Evolutionary conservation across 2,329 filamentous ascomycete species (phyloP), one percentile per base, ranked within the genome.

Genomic region (Fusarium sp.): DNA sequence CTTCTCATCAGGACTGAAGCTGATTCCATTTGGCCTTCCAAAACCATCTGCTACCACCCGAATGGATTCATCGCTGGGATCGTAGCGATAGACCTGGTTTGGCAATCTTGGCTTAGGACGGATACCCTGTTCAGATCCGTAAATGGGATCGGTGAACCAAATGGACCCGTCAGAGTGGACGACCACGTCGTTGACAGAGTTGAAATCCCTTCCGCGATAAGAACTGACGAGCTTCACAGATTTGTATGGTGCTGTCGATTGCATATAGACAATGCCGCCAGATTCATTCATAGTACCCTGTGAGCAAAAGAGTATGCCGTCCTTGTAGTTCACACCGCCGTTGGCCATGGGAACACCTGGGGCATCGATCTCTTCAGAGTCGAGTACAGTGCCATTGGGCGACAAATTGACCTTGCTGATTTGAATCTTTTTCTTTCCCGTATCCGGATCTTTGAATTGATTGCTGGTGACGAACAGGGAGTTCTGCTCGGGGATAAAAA

Each of bases 141-240:
- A 86, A 11, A 79, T 76, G 1, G 84, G 82, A 68, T 86, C 84
- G 0, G 84, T 86, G 69, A 86, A 86, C 83, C 84, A 86, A 25
- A 86, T 78, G 8, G 76, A 77, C 6, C 82, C 82, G 59, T 84
- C 82, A 2, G 66, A 68, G 46, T 79, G 76, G 16, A 83, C 75
- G 8, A 84, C 80, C 5, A 86, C 82, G 57, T 86, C 84, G 63
- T 85, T 85, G 46, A 83, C 76, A 4, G 82, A 84, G 70, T 85
- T 86, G 73, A 87, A 86, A 4, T 78, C 76, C 9, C 82, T 76
- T 2, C 82, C 82, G 40, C 82, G 73, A 69, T 81, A 86, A 4
- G 79, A 79, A 16, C 72, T 80, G 3, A 84, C 62, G 4, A 85
- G 41, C 1, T 67, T 51, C 1, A 58, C 54, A 2, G 69, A 76